Evolutionary conservation across 2,329 filamentous ascomycete species (phyloP).

Genomic region (Neonectria magnoliae): DNA sequence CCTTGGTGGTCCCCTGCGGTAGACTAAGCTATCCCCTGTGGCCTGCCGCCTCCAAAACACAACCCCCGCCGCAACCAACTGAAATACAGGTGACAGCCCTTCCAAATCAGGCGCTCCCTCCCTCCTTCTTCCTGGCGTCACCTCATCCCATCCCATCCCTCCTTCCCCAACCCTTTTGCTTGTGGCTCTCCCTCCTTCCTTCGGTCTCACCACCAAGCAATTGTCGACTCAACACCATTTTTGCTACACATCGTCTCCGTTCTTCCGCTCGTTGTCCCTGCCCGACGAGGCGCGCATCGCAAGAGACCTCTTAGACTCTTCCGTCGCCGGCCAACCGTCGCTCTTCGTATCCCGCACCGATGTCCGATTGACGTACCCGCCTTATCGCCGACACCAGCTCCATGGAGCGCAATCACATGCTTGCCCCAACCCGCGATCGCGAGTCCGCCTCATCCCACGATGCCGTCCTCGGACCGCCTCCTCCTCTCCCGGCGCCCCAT

Average conservation of each 20-base stretch:
- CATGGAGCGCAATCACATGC: conserved; percentile 61
- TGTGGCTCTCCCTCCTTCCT: conserved; percentile 18
- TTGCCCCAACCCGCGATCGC: conserved; percentile 41
- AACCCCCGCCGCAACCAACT: conserved; percentile 37
- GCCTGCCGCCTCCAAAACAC: not conserved
- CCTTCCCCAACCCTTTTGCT: conserved; percentile 34
- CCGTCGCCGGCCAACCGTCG: not conserved
- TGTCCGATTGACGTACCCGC: conserved; percentile 43
- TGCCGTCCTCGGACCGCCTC: conserved; percentile 41
- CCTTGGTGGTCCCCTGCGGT: not conserved
- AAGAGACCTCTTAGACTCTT: not conserved
- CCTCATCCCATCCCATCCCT: conserved; percentile 24
- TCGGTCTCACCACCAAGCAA: conserved; percentile 18
- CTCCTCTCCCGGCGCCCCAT: conserved; percentile 37
- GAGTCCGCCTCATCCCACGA: conserved; percentile 38
- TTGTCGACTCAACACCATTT: conserved; percentile 7
- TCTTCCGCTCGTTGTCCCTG: not conserved
- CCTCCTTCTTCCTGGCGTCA: conserved; percentile 18
- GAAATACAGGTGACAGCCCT: conserved; percentile 20
- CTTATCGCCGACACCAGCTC: conserved; percentile 41
- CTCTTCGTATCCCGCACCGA: conserved; percentile 30
- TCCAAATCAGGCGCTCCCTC: conserved; percentile 14
- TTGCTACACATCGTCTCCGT: not conserved
- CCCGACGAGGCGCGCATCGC: not conserved
- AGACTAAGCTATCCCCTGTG: not conserved